phyloP scores from a whole-genome alignment of 2,329 filamentous ascomycete genomes.

The Aspergillus melleus region DNA sequence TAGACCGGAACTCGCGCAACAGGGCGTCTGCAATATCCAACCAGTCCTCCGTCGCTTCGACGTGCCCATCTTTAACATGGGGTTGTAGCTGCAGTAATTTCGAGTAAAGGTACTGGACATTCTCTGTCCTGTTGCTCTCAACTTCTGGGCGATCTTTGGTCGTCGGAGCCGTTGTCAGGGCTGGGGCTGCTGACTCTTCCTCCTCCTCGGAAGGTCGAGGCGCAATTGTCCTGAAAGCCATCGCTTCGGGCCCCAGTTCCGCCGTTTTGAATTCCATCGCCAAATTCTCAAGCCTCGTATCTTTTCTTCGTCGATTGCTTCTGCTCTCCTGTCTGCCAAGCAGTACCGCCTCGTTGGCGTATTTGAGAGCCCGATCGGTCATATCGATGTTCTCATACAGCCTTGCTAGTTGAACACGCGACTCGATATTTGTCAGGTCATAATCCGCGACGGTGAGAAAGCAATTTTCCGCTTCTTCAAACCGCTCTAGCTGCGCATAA shows the following conservation, averaged over 20 bases:
- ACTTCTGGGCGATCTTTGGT: constrained; percentile 26
- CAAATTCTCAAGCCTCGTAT: constrained; percentile 42
- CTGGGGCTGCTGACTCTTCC: constrained; percentile 4
- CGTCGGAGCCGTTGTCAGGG: constrained; percentile 19
- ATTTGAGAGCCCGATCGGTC: constrained; percentile 73
- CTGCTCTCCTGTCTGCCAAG: constrained; percentile 51
- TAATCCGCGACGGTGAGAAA: constrained; percentile 73
- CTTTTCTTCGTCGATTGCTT: constrained; percentile 32
- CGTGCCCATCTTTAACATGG: constrained; percentile 50
- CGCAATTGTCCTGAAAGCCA: constrained; percentile 19
- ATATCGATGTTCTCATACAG: constrained; percentile 77
- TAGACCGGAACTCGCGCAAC: constrained; percentile 61
- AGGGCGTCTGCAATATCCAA: constrained; percentile 60
- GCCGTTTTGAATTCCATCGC: constrained; percentile 38
- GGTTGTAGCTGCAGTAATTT: constrained; percentile 51
- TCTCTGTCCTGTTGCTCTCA: constrained; percentile 40
- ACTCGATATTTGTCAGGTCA: constrained; percentile 71
- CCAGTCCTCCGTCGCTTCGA: constrained; percentile 55
- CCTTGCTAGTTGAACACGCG: constrained; percentile 75
- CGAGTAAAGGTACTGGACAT: constrained; percentile 46
- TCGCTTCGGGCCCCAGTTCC: constrained; percentile 17
- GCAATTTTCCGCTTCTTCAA: constrained; percentile 71
- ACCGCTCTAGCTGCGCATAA: constrained; percentile 63
- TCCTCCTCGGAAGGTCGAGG: constrained; percentile 17
- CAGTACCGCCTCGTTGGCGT: constrained; percentile 72